Percentiles rank a stretch among this genome's conserved stretches.
phyloP scores from a whole-genome alignment of 495 filamentous ascomycete species.

The Aspergillus nidulans region DNA sequence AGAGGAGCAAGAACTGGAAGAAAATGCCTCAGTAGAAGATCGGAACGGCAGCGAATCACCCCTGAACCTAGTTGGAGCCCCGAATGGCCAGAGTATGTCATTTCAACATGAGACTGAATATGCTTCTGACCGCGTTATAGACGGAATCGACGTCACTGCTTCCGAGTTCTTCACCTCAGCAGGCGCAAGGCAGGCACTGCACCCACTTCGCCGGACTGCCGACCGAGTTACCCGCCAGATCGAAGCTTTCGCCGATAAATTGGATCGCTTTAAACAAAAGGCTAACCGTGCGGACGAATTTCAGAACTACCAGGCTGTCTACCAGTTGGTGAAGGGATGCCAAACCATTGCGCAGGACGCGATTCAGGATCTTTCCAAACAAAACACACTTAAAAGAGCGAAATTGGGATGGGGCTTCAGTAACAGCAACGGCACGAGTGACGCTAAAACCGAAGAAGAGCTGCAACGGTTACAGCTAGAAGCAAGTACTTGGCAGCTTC shows the following conservation, averaged over 20 bases:
- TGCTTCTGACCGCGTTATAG: constrained; percentile 18
- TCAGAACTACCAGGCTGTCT: constrained; percentile 38
- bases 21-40: constrained; percentile 16
- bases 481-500: constrained; percentile 83
- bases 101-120: background rate
- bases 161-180: constrained; percentile 46
- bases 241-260: constrained; percentile 59
- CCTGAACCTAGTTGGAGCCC: constrained; percentile 10
- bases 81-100: constrained; percentile 20
- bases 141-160: constrained; percentile 18
- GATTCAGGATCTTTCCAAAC: constrained; percentile 35
- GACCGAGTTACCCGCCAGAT: constrained; percentile 60
- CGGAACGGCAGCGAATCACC: constrained; percentile 22
- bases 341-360: constrained; percentile 37
- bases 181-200: constrained; percentile 47
- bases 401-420: constrained; percentile 26
- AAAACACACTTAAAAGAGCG: constrained; percentile 34
- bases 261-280: constrained; percentile 54
- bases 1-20: constrained; percentile 17
- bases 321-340: constrained; percentile 41
- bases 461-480: constrained; percentile 62
- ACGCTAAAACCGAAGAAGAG: constrained; percentile 49
- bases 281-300: constrained; percentile 33
- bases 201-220: constrained; percentile 53
- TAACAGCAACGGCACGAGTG: constrained; percentile 29